A percentile compares a stretch with the other conserved stretches of the same genome.
phyloP scores from a whole-genome alignment of 768 basidiomycete genomes.

The Russula sp. region DNA sequence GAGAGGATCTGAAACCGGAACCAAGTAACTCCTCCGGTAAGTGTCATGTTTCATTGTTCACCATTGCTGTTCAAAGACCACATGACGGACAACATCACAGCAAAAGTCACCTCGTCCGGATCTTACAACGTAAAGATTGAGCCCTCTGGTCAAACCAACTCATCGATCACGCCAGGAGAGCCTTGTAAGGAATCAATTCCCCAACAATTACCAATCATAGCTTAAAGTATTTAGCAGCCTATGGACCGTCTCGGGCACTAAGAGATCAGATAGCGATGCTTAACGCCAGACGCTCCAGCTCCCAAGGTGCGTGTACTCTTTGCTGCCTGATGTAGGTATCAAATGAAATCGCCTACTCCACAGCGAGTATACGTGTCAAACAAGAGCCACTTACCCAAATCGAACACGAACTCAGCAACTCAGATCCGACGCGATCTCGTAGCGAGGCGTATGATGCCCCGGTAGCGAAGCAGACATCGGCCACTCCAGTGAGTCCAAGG shows the following conservation, averaged over 20 bases:
- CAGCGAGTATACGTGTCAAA: conserved; percentile 17
- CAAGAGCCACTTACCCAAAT: conserved; percentile 7
- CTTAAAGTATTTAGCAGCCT: conserved; percentile 9
- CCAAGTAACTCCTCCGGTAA: conserved; percentile 1
- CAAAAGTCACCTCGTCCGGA: not conserved
- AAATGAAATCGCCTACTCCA: not conserved
- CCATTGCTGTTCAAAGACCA: not conserved
- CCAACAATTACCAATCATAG: not conserved
- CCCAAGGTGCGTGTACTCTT: conserved; percentile 1
- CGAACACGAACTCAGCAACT: not conserved
- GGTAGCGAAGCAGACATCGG: too few species aligned
- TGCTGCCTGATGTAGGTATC: not conserved
- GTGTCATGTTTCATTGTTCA: not conserved
- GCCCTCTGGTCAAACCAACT: not conserved
- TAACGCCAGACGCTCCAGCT: not conserved
- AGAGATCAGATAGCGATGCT: conserved; percentile 25
- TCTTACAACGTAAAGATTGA: conserved; percentile 5
- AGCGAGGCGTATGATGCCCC: not conserved
- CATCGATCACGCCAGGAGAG: conserved; percentile 10
- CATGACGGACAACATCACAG: conserved; percentile 1
- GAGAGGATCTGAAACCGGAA: conserved; percentile 8
- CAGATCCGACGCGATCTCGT: not conserved
- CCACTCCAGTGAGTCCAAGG: not conserved
- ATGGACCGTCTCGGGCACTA: conserved; percentile 20
- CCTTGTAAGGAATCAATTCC: conserved; percentile 10